Base-by-base conservation (phyloP, 2,329 filamentous ascomycete species). In the Alternaria hordeiaustralica region DNA sequence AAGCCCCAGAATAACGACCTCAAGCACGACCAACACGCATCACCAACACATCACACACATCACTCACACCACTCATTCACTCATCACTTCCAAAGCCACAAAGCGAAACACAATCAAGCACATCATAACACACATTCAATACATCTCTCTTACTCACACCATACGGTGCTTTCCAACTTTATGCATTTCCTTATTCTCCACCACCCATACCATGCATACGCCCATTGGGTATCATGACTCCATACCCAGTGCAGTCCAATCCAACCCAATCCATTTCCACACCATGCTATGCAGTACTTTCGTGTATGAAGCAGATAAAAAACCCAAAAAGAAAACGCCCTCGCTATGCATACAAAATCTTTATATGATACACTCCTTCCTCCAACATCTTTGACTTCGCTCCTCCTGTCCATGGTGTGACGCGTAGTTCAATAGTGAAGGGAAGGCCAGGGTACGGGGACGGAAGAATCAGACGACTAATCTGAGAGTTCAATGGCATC, bases 401-500 rank as follows among this genome's bases (percentile, higher is more conserved):
- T 33, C 26, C 28, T 51, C 11, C 25, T 33, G 33, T 21, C n/a
- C n/a, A n/a, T n/a, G 18, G 25, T 20, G 25, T 5, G n/a, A 13
- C 6, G 12, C n/a, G n/a, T n/a, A n/a, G 15, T 41, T 18, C 1
- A 41, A 41, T 18, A 41, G 36, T 41, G 15, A 6, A 41, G 36
- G 4, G 2, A 18, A 11, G 36, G 36, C 36, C 36, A 41, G 0
- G 36, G 0, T 6, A 1, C n/a, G n/a, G 36, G 1, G 0, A 41
- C 36, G 9, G 28, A 10, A 12, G 49, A 0, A 10, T 20, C 28
- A 30, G 28, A 51, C 7, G 18, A 13, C 47, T 60, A 79, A 58
- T 79, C 76, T 4, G 73, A 76, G 11, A 79, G 67, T 65, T 79
- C 75, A 45, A 79, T 79, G 5, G 76, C 75, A 53, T 78, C 76